A percentile compares a stretch with the other conserved stretches of the same genome.
Evolutionary conservation across 1,284 basidiomycete genomes (phyloP).

Genomic region (Boletus austroedulis): DNA sequence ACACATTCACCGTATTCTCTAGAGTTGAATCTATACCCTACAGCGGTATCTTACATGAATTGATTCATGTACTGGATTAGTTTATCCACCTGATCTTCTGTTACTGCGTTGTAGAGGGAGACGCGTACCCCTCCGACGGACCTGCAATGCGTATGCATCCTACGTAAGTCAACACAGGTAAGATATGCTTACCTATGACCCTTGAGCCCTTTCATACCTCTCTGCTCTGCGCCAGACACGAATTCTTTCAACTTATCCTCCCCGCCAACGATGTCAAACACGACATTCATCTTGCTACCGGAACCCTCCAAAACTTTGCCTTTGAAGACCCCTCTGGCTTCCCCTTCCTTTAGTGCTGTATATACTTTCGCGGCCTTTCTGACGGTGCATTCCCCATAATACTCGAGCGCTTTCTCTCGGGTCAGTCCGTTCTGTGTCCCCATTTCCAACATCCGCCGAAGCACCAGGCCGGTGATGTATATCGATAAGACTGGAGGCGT

Average conservation of each 20-base stretch:
- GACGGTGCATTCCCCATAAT: slow-evolving; percentile 66
- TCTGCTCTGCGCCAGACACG: slow-evolving; percentile 72
- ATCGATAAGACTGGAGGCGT: slow-evolving; percentile 93
- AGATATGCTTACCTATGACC: slow-evolving; percentile 77
- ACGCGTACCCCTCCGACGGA: slow-evolving; percentile 83
- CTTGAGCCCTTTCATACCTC: slow-evolving; percentile 82
- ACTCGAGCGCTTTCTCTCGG: slow-evolving; percentile 64
- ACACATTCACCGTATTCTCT: not conserved
- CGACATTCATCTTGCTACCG: slow-evolving; percentile 92
- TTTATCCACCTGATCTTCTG: slow-evolving; percentile 68
- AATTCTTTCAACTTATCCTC: slow-evolving; percentile 71
- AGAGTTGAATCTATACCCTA: slow-evolving; percentile 13
- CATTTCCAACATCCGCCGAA: slow-evolving; percentile 61
- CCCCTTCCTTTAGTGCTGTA: slow-evolving; percentile 65
- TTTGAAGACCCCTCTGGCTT: slow-evolving; percentile 63
- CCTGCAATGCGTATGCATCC: slow-evolving; percentile 31
- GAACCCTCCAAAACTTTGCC: slow-evolving; percentile 69
- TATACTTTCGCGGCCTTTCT: slow-evolving; percentile 79
- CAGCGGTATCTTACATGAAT: slow-evolving; percentile 39
- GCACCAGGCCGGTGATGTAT: slow-evolving; percentile 88
- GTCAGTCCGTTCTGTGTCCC: slow-evolving; percentile 18
- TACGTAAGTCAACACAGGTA: slow-evolving; percentile 10
- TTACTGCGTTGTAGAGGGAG: slow-evolving; percentile 94
- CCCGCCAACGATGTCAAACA: slow-evolving; percentile 74
- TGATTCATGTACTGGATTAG: slow-evolving; percentile 60